A percentile compares a stretch with the other conserved stretches of the same genome.
Conservation (phyloP, 208 protist genomes). For the Trichomonas tenax region DNA sequence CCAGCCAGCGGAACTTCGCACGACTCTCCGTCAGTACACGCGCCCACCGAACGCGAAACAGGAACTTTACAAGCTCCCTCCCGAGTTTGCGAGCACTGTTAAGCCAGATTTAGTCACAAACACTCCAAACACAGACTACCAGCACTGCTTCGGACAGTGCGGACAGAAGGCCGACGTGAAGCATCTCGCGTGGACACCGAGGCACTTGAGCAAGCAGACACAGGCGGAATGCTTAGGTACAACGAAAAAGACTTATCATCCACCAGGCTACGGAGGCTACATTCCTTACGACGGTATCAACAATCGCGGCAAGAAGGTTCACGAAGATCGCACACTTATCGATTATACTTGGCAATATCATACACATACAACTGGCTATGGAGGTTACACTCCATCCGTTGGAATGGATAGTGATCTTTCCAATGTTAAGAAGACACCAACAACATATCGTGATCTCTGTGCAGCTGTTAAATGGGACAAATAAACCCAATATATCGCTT, state of each 20-base stretch:
- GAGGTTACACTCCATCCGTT: background rate
- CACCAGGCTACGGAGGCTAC: background rate
- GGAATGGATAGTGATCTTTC: background rate
- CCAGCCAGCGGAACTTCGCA: background rate
- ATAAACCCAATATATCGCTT: background rate
- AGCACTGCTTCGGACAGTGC: background rate
- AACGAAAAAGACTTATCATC: background rate
- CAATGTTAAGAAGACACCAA: background rate
- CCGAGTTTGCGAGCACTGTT: background rate
- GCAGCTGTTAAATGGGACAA: background rate
- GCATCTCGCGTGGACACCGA: background rate
- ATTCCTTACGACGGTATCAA: background rate
- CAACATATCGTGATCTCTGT: constrained; percentile 14
- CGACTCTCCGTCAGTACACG: background rate
- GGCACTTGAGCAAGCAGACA: background rate
- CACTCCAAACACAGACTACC: background rate
- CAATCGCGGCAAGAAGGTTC: background rate
- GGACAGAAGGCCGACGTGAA: background rate
- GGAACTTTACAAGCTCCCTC: background rate
- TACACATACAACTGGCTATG: background rate
- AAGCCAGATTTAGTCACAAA: background rate
- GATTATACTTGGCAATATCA: background rate
- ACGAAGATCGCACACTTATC: background rate
- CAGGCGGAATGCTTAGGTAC: background rate
- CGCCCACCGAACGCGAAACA: background rate